These are phyloP conservation scores for Dendrocalamus sinicus DNA, from an alignment of 176 grass and related monocot species.

Conservation along the genomic window DNA sequence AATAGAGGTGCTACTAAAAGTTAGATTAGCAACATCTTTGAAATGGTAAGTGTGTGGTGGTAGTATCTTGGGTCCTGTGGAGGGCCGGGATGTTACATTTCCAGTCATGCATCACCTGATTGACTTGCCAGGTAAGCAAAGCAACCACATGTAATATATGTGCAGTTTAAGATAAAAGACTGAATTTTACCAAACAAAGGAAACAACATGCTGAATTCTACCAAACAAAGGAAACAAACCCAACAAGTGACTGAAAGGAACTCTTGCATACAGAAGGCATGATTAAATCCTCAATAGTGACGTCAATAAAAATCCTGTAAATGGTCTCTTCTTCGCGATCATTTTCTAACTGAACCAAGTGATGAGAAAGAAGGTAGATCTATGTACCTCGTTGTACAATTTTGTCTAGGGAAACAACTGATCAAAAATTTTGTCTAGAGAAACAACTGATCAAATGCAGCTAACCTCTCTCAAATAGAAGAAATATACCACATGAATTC, in stretches of 20 bases:
- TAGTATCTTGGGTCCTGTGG: too few species aligned
- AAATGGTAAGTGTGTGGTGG: too few species aligned
- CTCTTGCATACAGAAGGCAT: slow-evolving; percentile 17
- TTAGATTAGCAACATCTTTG: too few species aligned
- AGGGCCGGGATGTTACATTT: not conserved
- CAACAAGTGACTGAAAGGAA: not conserved
- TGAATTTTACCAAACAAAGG: slow-evolving; percentile 10
- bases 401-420: slow-evolving; percentile 27
- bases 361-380: slow-evolving; percentile 29
- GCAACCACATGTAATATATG: slow-evolving; percentile 1
- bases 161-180: not conserved
- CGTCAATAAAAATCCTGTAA: slow-evolving; percentile 13
- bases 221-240: not conserved
- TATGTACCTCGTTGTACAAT: slow-evolving; percentile 44
- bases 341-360: slow-evolving; percentile 43
- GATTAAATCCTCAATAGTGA: slow-evolving; percentile 4
- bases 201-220: not conserved
- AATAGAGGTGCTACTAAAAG: too few species aligned
- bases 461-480: slow-evolving; percentile 29
- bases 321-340: not conserved
- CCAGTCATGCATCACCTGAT: not conserved
- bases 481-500: not conserved
- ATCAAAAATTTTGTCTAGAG: slow-evolving; percentile 24
- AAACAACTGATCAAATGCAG: slow-evolving; percentile 21
- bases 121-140: slow-evolving; percentile 28